phyloP scores from a whole-genome alignment of 345 rosid genomes.

The Aethionema arabicum region DNA sequence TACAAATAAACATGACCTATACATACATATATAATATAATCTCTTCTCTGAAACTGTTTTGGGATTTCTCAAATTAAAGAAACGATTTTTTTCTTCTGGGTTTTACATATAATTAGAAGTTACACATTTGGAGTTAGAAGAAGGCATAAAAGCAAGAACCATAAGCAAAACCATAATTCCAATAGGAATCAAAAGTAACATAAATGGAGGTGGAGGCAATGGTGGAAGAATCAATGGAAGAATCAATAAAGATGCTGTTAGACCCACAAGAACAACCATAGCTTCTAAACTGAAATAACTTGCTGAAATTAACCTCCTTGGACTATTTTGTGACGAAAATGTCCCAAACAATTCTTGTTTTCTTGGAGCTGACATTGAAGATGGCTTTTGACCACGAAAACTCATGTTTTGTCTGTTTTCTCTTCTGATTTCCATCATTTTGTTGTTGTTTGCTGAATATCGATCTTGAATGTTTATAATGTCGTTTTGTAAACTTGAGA shows the following conservation, averaged over 20 bases:
- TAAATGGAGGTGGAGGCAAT: conserved; percentile 79
- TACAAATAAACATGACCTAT: conserved; percentile 23
- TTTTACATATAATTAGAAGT: conserved; percentile 32
- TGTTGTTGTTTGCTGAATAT: conserved; percentile 12
- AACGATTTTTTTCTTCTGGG: not conserved
- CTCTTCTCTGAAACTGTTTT: too few species aligned
- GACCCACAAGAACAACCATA: conserved; percentile 49
- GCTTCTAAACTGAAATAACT: conserved; percentile 68
- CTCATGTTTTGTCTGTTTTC: conserved; percentile 21
- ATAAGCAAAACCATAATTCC: conserved; percentile 65
- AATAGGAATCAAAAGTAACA: conserved; percentile 74
- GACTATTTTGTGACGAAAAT: conserved; percentile 36
- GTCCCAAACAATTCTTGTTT: conserved; percentile 38
- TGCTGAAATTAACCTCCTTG: conserved; percentile 40
- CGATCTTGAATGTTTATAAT: conserved; percentile 20
- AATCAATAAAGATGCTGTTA: conserved; percentile 67
- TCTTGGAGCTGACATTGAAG: conserved; percentile 19
- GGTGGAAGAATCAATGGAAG: conserved; percentile 84
- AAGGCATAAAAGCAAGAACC: conserved; percentile 74
- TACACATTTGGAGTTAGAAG: conserved; percentile 36
- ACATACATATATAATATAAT: not conserved
- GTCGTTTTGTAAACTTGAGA: conserved; percentile 29
- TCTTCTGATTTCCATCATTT: conserved; percentile 34
- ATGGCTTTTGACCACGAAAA: conserved; percentile 15
- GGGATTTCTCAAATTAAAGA: conserved; percentile 18